Base-by-base conservation (phyloP, 2,329 filamentous ascomycete species). In the Colletotrichum sp. region DNA sequence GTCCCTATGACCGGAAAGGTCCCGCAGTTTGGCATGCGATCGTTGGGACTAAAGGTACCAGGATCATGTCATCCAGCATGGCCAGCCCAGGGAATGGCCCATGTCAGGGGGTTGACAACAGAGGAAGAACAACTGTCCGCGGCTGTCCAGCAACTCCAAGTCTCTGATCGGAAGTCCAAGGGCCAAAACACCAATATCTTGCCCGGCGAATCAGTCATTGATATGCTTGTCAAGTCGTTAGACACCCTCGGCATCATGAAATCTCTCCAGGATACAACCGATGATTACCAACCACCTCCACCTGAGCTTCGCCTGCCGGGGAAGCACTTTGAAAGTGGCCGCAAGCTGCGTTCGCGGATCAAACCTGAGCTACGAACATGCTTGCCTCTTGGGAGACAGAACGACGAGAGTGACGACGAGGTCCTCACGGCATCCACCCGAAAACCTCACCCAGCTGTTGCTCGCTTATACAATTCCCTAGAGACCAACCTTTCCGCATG, bases 401-500 rank as follows among this genome's bases (percentile, higher is more conserved):
- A 16, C 21, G 79, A 81, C 10, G 72, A 79, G 1, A 83, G 83
- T 36, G 82, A 85, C 7, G 86, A 87, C 28, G 85, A 88, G 60
- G 75, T 86, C 6, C 77, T 78, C 21, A 77, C 76, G 16, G 59
- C 72, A 18, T 69, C 73, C 71, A 63, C 71, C 6, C 68, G 77
- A 13, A 72, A 81, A 68, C 78, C 82, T 6, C 93, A 96, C 82
- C 88, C 93, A 13, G 90, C 92, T 21, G 83, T 97, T 63, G 79
- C 83, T 14, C 87, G 88, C 3, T 86, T 95, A 3, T 95, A 93
- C 79, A 83, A 87, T 4, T 87, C 89, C 0, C 88, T 98, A 36
- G 85, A 88, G 60, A 88, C 87, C 2, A 88, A 88, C 0, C 87
- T 96, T 14, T 96, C 95, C 6, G 93, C 96, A 1, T 98, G 96